Conservation (phyloP, 2,329 filamentous ascomycete species). For the Gnomoniopsis smithogilvyi region DNA sequence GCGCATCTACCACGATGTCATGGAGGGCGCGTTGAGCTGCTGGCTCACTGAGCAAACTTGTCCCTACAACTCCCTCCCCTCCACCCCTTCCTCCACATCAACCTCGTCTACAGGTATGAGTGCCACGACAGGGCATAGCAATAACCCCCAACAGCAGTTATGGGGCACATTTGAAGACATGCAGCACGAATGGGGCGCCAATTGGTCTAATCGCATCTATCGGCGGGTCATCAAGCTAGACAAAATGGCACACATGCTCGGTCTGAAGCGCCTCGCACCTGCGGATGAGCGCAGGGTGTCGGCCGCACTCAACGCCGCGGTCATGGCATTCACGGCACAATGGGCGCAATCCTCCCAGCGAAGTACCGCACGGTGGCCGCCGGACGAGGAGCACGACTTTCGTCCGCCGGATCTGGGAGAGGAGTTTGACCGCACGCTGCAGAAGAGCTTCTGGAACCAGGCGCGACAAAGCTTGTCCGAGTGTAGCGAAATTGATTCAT, state of each 20-base stretch:
- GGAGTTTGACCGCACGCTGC: constrained; percentile 36
- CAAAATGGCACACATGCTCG: constrained; percentile 35
- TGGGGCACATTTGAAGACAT: constrained; percentile 9
- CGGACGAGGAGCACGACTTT: background rate
- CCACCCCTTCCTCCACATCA: background rate
- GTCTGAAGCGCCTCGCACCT: constrained; percentile 37
- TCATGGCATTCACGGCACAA: constrained; percentile 52
- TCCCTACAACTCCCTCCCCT: constrained; percentile 35
- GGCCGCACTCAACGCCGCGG: constrained; percentile 43
- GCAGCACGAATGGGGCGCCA: constrained; percentile 32
- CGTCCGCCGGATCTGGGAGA: constrained; percentile 20
- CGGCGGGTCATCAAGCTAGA: constrained; percentile 46
- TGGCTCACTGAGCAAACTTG: constrained; percentile 53
- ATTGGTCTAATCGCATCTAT: constrained; percentile 48
- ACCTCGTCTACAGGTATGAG: background rate
- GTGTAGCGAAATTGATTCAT: constrained; percentile 33
- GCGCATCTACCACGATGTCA: constrained; percentile 50
- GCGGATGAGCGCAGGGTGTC: constrained; percentile 40
- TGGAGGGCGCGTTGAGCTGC: constrained; percentile 50
- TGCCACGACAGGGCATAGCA: constrained; percentile 20
- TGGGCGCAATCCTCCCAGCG: constrained; percentile 40
- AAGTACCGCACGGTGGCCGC: constrained; percentile 16
- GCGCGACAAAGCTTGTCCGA: constrained; percentile 34
- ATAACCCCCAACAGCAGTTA: constrained; percentile 17
- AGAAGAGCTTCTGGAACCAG: constrained; percentile 35